Conservation (phyloP, 139 green algal genomes). For the Auxenochlorella pyrenoidosa region DNA sequence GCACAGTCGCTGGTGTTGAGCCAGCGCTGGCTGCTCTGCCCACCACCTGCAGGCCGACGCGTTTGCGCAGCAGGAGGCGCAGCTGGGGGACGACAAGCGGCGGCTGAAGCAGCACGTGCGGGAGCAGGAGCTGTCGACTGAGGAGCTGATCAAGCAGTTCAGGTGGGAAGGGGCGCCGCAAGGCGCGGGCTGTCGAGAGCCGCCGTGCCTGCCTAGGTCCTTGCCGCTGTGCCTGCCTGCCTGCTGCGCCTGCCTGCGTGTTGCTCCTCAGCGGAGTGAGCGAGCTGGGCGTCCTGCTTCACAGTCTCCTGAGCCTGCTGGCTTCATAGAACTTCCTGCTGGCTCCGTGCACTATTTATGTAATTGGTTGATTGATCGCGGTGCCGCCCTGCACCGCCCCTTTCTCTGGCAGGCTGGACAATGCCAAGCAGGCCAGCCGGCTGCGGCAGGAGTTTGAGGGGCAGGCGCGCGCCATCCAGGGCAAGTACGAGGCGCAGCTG, state of each 20-base stretch:
- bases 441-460: slow-evolving; percentile 89
- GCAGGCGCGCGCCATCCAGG: slow-evolving; percentile 71
- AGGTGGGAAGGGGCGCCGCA: slow-evolving; percentile 49
- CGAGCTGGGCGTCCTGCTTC: no score
- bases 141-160: slow-evolving; percentile 81
- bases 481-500: slow-evolving; percentile 78
- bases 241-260: not conserved
- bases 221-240: not conserved
- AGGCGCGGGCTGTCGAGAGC: no score
- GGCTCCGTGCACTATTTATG: no score
- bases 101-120: slow-evolving; percentile 82
- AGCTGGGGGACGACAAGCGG: slow-evolving; percentile 84
- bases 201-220: no score
- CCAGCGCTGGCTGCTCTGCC: no score
- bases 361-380: no score
- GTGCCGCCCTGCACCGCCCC: not conserved
- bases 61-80: slow-evolving; percentile 65
- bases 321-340: no score
- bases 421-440: slow-evolving; percentile 91
- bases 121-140: slow-evolving; percentile 85
- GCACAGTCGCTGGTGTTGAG: no score
- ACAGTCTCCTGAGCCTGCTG: not conserved
- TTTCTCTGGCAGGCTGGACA: slow-evolving; percentile 63
- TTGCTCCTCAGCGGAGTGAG: no score
- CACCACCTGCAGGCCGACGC: slow-evolving; percentile 61